A percentile compares a stretch with the other conserved stretches of the same genome.
Evolutionary conservation across 2,329 filamentous ascomycete species (phyloP).

Genomic region (Thelonectria blattea): DNA sequence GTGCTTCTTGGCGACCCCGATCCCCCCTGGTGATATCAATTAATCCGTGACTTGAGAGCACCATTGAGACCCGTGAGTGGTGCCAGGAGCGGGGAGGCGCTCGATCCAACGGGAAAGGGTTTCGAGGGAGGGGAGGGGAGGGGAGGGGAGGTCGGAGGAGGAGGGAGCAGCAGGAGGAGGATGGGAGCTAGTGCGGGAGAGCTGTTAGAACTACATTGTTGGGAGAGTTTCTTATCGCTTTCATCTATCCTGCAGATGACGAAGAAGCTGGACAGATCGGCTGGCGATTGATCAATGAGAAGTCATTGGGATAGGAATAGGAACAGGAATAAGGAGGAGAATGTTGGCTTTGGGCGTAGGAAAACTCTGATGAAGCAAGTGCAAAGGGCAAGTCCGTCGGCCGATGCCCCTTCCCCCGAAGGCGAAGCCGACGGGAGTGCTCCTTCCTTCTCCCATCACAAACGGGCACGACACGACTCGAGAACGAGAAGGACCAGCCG

Average conservation of each 20-base stretch:
- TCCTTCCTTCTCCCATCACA: conserved; percentile 29
- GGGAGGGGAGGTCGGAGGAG: neutral
- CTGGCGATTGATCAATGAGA: too few relatives aligned
- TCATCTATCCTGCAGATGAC: neutral
- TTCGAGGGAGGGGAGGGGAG: neutral
- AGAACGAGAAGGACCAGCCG: conserved; percentile 1
- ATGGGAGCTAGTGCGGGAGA: neutral
- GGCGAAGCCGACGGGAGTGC: conserved; percentile 13
- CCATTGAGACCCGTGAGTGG: conserved; percentile 3
- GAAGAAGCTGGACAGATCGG: neutral
- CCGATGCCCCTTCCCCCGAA: neutral
- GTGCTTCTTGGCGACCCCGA: conserved; percentile 3
- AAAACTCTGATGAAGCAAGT: too few relatives aligned
- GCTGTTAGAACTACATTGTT: conserved; percentile 9
- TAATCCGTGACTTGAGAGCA: conserved; percentile 14
- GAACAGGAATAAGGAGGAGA: too few relatives aligned
- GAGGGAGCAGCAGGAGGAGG: neutral
- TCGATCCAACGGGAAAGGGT: conserved; percentile 1
- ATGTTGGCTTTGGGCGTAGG: too few relatives aligned
- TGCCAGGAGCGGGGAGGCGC: conserved; percentile 7
- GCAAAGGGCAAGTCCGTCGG: too few relatives aligned
- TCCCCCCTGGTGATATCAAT: conserved; percentile 11
- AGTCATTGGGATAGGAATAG: too few relatives aligned
- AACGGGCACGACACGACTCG: conserved; percentile 17
- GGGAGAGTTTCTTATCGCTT: neutral